Evolutionary conservation across 148 eudicot species (phyloP), one percentile per base, ranked within the genome.

Genomic region (Rhododendron vialii): DNA sequence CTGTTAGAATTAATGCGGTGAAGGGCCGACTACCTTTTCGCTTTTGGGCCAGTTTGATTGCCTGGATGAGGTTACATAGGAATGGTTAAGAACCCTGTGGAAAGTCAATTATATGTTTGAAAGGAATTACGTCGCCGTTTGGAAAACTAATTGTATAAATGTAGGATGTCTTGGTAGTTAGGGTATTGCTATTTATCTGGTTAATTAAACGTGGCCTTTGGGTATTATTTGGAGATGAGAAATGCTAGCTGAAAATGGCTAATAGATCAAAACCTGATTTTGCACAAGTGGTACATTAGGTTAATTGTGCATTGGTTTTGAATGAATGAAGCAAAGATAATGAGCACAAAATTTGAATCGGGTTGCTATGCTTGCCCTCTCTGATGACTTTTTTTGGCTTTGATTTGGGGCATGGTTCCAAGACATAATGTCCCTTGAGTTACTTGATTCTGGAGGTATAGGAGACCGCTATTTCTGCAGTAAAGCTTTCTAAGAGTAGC

Each of bases 191-290:
- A 24, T 22, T 69, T 24, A 22, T 63, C 26, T 2, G 69, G 69
- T 63, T 6, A 24, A 63, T 63, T 0, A 24, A 8, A 63, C 4
- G 11, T 8, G 69, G 69, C 11, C 28, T 78, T 35, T 83, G 63
- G 63, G 9, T 84, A 57, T 53, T 77, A 35, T n/a, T 78, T 45
- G 80, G 75, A 67, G 78, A 24, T 67, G 61, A 83, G 82, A 50
- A 84, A 50, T 30, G 61, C 43, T 74, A 74, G 7, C 38, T 78
- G 81, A 45, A 33, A 55, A 35, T 36, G 28, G 1, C 26, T 53
- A 8, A 81, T 20, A 10, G 51, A 30, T 53, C 14, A 9, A 55
- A 55, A 30, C 69, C 55, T 30, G 43, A 17, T 53, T 81, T 81
- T 81, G 36, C 14, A 11, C 14, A 10, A 28, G 28, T 12, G 14